Base-by-base conservation (phyloP, 352 stramenopile species). In the Pythium apleroticum region DNA sequence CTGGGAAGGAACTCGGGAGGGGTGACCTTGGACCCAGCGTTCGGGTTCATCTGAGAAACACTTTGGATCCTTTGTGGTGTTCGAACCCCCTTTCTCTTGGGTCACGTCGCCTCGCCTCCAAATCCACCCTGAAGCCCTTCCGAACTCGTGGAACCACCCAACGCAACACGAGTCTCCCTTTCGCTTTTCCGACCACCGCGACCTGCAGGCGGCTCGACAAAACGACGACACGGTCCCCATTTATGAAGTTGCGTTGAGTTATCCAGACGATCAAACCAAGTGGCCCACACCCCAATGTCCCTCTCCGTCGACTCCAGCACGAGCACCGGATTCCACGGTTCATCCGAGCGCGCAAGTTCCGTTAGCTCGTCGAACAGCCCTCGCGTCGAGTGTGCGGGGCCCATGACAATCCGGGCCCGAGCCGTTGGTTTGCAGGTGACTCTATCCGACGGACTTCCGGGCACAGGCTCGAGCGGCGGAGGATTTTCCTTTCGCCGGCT, bases 221-320 rank as follows among this genome's bases (percentile, higher is more conserved):
- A 56, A 63, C 57, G 39, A 24, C 9, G 27, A 17, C 4, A 39
- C 19, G 25, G 9, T 57, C 52, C 30, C 30, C 61, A 68, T 69
- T 63, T 27, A 69, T 69, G 62, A 69, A 69, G 31, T 69, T 69
- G 19, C 54, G 27, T 57, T 35, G 15, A 35, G 1, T 41, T 33
- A 57, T 31, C 54, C 37, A 69, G 53, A 35, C 17, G 43, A 35
- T 3, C 52, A n/a, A 53, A 33, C 25, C 22, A 14, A 28, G 15
- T 27, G n/a, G 15, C 39, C 9, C 0, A 20, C n/a, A 19, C 3
- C 27, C 27, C 31, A 41, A 63, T 68, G 53, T 53, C 62, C 27
- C 45, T 52, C 54, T 52, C 19, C 24, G 31, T 68, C 10, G 52
- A 67, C 4, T 37, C 30, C 30, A 61, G 22, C 48, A 30, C 20